Evolutionary conservation across 208 protist species (phyloP).

Genomic region (Crithidia brevicula): DNA sequence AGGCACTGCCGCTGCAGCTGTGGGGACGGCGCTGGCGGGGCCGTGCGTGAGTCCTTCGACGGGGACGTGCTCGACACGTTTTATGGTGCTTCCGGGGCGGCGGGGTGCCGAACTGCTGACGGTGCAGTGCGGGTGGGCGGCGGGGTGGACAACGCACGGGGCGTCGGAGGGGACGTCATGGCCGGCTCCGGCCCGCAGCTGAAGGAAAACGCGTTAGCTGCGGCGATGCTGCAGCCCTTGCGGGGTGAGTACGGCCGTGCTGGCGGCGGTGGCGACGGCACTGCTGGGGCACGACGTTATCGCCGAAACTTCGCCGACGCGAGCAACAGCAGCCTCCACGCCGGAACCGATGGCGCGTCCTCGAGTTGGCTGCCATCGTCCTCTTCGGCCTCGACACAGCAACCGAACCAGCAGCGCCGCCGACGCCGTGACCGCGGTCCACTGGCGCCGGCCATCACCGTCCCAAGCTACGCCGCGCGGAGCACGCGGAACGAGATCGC

Average conservation of each 20-base stretch:
- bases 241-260: slow-evolving; percentile 1
- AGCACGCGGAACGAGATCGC: slow-evolving; percentile 28
- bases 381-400: slow-evolving; percentile 13
- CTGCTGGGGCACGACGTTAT: not conserved
- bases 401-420: slow-evolving; percentile 3
- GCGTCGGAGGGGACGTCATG: not conserved
- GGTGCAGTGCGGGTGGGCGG: not conserved
- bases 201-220: slow-evolving; percentile 50
- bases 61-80: not conserved
- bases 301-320: not conserved
- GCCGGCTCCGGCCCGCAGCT: slow-evolving; percentile 14
- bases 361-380: slow-evolving; percentile 25
- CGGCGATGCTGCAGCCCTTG: slow-evolving; percentile 43
- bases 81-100: not conserved
- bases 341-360: slow-evolving; percentile 5
- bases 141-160: not conserved
- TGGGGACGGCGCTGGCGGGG: not conserved
- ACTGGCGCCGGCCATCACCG: slow-evolving; percentile 16
- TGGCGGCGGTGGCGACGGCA: not conserved
- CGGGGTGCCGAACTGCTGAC: no score
- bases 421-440: slow-evolving; percentile 9
- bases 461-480: slow-evolving; percentile 30
- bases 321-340: slow-evolving; percentile 4
- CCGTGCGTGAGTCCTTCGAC: not conserved
- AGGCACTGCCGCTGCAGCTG: not conserved